Base-by-base conservation (phyloP, 768 basidiomycete genomes). In the Leucocoprinus birnbaumii region DNA sequence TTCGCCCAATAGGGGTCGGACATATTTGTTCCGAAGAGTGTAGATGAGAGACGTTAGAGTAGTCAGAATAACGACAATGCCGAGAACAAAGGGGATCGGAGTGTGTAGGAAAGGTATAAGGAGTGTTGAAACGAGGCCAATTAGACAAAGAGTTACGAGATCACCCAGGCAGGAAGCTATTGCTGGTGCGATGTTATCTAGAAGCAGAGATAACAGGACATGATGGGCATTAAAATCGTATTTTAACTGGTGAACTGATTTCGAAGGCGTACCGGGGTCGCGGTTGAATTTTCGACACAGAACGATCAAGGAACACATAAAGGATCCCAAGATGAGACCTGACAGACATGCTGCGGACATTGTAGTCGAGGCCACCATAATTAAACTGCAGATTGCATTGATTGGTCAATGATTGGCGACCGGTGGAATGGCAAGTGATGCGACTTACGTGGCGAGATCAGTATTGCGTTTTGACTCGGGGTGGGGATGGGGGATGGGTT, bases 101-200 rank as follows among this genome's bases (percentile, higher is more conserved):
- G 89, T 88, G 64, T 83, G 73, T 37, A 91, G 72, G 59, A 82
- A 77, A 43, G 74, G 71, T 43, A 94, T 82, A 55, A 96, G 79
- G n/a, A 83, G 57, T 2, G 87, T 80, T 5, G 91, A 86, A n/a
- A 87, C 75, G 16, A 73, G 54, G n/a, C 88, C 91, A 24, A 98
- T 73, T 52, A 98, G 84, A 56, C 85, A 78, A 46, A 99, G 83
- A 0, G 96, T 96, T 48, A 98, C 78, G 31, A 99, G 78, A 64
- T 98, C 97, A 3, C 97, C 96, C 2, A 98, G 78, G 62, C 91
- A 93, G 2, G 93, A 84, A 0, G 97, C 97, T 8, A 98, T 78
- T 0, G 97, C 94, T 0, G 97, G 92, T 1, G 95, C 90, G 60
- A 98, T 95, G 68, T 99, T 99, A 66, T 97, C 94, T 93, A 63